Evolutionary conservation across 371 early-diverging fungal genomes (phyloP), one percentile per base, ranked within the genome.

Genomic region (Amoeboaphelidium occidentale): DNA sequence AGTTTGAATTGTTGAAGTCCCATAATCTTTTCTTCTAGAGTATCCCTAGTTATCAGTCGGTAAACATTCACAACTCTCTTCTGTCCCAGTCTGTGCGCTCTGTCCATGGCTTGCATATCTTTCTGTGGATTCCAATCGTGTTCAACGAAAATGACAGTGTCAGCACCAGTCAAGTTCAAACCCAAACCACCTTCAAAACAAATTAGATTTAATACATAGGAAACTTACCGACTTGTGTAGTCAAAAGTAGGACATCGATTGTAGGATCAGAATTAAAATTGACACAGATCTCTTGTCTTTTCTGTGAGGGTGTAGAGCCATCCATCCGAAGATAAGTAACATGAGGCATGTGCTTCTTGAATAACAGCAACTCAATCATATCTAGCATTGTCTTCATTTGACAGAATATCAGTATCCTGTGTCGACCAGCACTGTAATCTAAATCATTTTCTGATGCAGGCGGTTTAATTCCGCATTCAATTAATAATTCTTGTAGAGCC

Each of bases 121-220:
- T 76, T 87, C 78, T 91, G 90, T 1, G 99, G 99, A 63, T 99
- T 99, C 89, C 98, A 99, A 58, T 99, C 99, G 63, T 97, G 97
- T 63, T 99, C 99, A 14, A 94, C 92, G 73, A 99, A 96, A 26
- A 99, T 93, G 3, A 98, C 99, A 1, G 93, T 96, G 58, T 97
- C 96, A 2, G 99, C 99, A 12, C 92, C 92, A 3, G 97, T 97
- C 55, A 99, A 62, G 55, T 98, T 99, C 2, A 99, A 72, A 1
- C 99, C 99, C 6, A 98, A 68, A 1, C 99, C 99, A 59, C 99
- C n/a, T n/a, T n/a, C n/a, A n/a, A n/a, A n/a, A n/a, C n/a, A n/a
- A n/a, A n/a, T n/a, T n/a, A n/a, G n/a, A n/a, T n/a, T n/a, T n/a
- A n/a, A n/a, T n/a, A n/a, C n/a, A n/a, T n/a, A n/a, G n/a, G n/a